Evolutionary conservation across 2,329 filamentous ascomycete genomes (phyloP), one percentile per base, ranked within the genome.

Genomic region (Dendrostoma leiphaemia): DNA sequence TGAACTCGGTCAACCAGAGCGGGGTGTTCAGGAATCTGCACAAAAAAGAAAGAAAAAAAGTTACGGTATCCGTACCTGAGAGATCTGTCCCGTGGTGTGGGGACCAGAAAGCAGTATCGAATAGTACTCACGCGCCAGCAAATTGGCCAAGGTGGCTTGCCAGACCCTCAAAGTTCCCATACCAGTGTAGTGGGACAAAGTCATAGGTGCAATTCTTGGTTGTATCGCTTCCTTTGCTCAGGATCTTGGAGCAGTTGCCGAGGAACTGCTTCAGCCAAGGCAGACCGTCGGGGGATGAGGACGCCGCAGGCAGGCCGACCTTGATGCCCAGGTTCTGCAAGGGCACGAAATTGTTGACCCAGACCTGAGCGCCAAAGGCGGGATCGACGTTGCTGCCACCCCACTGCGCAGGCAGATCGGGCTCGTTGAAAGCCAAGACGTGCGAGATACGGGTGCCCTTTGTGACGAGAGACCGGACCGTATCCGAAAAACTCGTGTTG

Each of bases 1-100:
- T 89, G 67, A 87, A 91, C 69, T 94, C 90, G 24, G 90, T 93
- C 10, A 93, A 75, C 90, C 89, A 93, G 57, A 92, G 82, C 3
- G 80, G 76, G 31, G 75, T 74, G 57, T 81, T 77, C 8, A 83
- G 84, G 67, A 83, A 86, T 21, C 81, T 83, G 7, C 31, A 17
- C n/a, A 7, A 5, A n/a, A n/a, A n/a, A n/a, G n/a, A n/a, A n/a
- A n/a, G n/a, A n/a, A n/a, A n/a, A n/a, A n/a, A n/a, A n/a, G n/a
- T n/a, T n/a, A n/a, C n/a, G n/a, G n/a, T n/a, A n/a, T n/a, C n/a
- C n/a, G n/a, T n/a, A n/a, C n/a, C n/a, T n/a, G n/a, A n/a, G n/a
- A n/a, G n/a, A n/a, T n/a, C n/a, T n/a, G n/a, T n/a, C n/a, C n/a
- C n/a, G n/a, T n/a, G n/a, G 6, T 10, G 5, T 8, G 4, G 3